phyloP scores from a whole-genome alignment of 2,329 filamentous ascomycete genomes.

The Chaetomiaceae sp. region DNA sequence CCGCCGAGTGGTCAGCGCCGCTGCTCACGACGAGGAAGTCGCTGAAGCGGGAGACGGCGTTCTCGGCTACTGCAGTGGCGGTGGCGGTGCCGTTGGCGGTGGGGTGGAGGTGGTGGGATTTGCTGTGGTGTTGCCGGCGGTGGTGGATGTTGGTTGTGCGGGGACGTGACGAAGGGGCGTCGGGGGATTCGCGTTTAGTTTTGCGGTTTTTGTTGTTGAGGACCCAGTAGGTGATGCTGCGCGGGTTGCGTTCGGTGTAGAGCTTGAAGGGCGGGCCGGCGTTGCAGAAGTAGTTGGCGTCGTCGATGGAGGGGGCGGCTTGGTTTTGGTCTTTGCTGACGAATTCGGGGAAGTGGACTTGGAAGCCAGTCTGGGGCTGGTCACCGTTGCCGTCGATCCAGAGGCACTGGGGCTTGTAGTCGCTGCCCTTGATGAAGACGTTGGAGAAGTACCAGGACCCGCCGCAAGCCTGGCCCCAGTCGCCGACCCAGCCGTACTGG shows the following conservation, averaged over 20 bases:
- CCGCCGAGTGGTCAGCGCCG: not conserved
- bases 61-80: not conserved
- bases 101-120: not conserved
- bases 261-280: not conserved
- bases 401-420: not conserved
- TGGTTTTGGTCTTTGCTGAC: not conserved
- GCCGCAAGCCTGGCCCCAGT: constrained; percentile 5
- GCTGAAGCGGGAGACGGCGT: not conserved
- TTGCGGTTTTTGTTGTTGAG: not conserved
- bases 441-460: constrained; percentile 3
- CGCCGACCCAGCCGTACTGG: constrained; percentile 5
- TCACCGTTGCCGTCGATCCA: constrained; percentile 13
- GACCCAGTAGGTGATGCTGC: not conserved
- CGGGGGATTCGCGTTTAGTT: not conserved
- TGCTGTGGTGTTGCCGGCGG: not conserved
- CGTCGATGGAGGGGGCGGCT: not conserved
- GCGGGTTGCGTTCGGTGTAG: not conserved
- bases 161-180: too few species aligned
- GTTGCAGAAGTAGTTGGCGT: not conserved
- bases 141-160: not conserved
- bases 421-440: constrained; percentile 1
- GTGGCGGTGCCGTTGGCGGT: not conserved
- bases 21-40: not conserved
- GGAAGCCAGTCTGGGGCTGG: constrained; percentile 8
- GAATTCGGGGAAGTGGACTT: constrained; percentile 5